phyloP scores from a whole-genome alignment of 768 basidiomycete species.

The Pholiota microspora region DNA sequence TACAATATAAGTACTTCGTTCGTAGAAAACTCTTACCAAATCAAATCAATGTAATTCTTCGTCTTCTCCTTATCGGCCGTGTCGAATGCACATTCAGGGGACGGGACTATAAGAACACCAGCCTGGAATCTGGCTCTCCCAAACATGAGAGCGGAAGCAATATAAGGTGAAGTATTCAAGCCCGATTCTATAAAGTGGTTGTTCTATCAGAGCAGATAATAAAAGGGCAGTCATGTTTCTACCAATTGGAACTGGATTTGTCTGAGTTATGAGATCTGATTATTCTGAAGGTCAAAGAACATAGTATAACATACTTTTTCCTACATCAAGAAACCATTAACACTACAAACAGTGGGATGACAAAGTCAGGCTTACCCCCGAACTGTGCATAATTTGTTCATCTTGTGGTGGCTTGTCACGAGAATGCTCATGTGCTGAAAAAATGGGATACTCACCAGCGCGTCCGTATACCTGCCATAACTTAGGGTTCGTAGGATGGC shows the following conservation, averaged over 20 bases:
- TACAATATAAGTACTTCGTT: no score
- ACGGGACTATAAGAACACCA: slow-evolving; percentile 1
- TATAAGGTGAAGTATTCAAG: neutral
- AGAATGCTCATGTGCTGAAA: neutral
- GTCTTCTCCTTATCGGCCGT: neutral
- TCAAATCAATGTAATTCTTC: neutral
- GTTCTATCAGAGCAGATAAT: neutral
- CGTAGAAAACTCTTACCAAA: no score
- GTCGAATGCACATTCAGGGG: neutral
- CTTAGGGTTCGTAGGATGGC: slow-evolving; percentile 1
- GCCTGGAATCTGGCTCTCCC: slow-evolving; percentile 5
- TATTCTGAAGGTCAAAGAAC: neutral
- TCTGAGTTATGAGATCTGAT: no score
- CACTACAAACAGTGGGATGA: neutral
- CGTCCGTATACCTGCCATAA: slow-evolving; percentile 2
- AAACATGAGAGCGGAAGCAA: slow-evolving; percentile 1
- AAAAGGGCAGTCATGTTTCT: neutral
- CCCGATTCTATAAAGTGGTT: neutral
- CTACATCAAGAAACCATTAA: no score
- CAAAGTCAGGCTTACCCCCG: slow-evolving; percentile 1
- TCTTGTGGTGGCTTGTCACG: neutral
- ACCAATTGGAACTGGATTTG: slow-evolving; percentile 8
- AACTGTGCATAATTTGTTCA: slow-evolving; percentile 7
- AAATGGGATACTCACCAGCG: neutral
- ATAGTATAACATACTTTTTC: slow-evolving; percentile 2